A percentile compares a stretch with the other conserved stretches of the same genome.
phyloP scores from a whole-genome alignment of 2,329 filamentous ascomycete genomes.

The Uncinocarpus reesii region DNA sequence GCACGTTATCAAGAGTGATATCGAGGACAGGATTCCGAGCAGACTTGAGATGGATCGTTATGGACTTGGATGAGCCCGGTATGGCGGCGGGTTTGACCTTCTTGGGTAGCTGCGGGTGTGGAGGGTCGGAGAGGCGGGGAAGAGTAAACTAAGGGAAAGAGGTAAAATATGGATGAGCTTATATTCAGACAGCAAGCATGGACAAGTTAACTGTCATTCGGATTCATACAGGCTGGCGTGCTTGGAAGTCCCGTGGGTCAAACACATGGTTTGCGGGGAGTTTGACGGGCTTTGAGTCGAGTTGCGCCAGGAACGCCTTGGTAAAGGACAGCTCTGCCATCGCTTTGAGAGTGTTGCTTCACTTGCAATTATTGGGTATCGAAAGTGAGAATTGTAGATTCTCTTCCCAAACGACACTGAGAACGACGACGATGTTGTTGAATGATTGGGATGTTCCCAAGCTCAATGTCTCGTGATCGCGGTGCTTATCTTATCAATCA shows the following conservation, averaged over 20 bases:
- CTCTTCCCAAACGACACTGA: background rate
- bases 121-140: constrained; percentile 35
- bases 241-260: constrained; percentile 67
- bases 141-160: constrained; percentile 36
- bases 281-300: constrained; percentile 70
- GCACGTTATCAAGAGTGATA: constrained; percentile 51
- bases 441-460: too few species aligned
- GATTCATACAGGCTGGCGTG: constrained; percentile 59
- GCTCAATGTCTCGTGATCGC: too few species aligned
- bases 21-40: constrained; percentile 64
- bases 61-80: constrained; percentile 34
- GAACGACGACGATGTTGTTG: background rate
- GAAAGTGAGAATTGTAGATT: background rate
- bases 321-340: constrained; percentile 84
- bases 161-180: constrained; percentile 5
- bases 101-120: constrained; percentile 37
- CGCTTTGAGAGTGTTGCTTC: background rate
- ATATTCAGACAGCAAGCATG: background rate
- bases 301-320: constrained; percentile 66
- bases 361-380: background rate
- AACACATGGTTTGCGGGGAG: constrained; percentile 84
- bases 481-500: constrained; percentile 13
- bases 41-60: constrained; percentile 36
- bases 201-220: constrained; percentile 10
- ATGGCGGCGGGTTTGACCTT: constrained; percentile 26